These are phyloP conservation scores for Irpex sp. DNA, from an alignment of 1,284 basidiomycete genomes.

Conservation along the genomic window DNA sequence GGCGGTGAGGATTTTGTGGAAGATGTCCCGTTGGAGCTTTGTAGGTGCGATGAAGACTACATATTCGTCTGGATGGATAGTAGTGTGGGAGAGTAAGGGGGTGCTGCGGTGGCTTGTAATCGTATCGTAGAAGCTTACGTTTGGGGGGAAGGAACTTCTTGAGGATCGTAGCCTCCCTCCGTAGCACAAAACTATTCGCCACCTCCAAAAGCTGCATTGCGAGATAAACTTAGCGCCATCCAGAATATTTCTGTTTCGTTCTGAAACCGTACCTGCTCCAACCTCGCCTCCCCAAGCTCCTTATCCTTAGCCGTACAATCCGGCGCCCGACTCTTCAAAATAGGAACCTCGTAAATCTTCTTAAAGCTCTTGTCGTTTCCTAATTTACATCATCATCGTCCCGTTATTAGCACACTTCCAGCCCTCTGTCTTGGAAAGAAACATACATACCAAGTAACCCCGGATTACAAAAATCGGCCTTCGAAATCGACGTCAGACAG, in stretches of 20 bases:
- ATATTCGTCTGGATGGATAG: conserved; percentile 70
- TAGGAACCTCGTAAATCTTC: conserved; percentile 84
- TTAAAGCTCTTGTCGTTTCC: conserved; percentile 73
- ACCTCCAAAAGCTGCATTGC: conserved; percentile 62
- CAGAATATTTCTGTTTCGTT: neutral
- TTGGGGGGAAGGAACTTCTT: conserved; percentile 88
- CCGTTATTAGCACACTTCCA: neutral
- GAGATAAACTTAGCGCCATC: neutral
- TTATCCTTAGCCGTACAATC: conserved; percentile 68
- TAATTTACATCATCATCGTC: conserved; percentile 17
- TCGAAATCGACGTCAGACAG: conserved; percentile 1
- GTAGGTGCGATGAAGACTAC: conserved; percentile 89
- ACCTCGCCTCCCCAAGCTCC: conserved; percentile 70
- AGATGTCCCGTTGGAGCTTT: conserved; percentile 75
- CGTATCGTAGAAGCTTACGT: conserved; percentile 39
- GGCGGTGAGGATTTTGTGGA: conserved; percentile 68
- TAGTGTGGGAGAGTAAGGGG: neutral
- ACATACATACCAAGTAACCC: conserved; percentile 64
- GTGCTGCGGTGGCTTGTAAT: too few relatives aligned
- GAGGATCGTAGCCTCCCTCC: conserved; percentile 81
- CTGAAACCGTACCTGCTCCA: conserved; percentile 52
- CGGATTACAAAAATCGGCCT: conserved; percentile 94
- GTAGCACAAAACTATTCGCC: conserved; percentile 83
- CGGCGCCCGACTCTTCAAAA: conserved; percentile 81
- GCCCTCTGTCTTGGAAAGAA: conserved; percentile 15